Conservation (phyloP, 1,284 basidiomycete genomes). For the Cutaneotrichosporon spelunceum region DNA sequence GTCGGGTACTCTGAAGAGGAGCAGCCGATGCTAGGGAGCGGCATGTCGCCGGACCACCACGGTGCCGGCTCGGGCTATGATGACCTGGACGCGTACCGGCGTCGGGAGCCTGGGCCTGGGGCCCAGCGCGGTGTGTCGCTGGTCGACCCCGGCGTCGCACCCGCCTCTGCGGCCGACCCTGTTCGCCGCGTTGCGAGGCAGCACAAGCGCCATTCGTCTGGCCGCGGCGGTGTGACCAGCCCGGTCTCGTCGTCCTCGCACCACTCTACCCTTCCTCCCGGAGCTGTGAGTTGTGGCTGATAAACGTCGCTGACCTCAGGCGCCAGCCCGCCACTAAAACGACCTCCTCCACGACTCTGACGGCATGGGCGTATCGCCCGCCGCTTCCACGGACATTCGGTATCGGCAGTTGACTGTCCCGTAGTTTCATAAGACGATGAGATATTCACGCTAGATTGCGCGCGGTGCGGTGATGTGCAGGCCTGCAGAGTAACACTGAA, state of each 20-base stretch:
- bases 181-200: slow-evolving; percentile 42
- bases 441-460: slow-evolving; percentile 10
- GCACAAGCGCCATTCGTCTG: slow-evolving; percentile 32
- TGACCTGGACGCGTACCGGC: slow-evolving; percentile 17
- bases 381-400: slow-evolving; percentile 9
- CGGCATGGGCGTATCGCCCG: slow-evolving; percentile 9
- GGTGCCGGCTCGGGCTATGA: slow-evolving; percentile 20
- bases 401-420: slow-evolving; percentile 5
- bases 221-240: slow-evolving; percentile 21
- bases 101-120: slow-evolving; percentile 29
- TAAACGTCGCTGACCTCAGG: slow-evolving; percentile 4
- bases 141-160: slow-evolving; percentile 71
- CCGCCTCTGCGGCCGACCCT: slow-evolving; percentile 63
- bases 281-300: slow-evolving; percentile 7
- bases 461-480: too few species aligned
- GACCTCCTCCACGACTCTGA: slow-evolving; percentile 5
- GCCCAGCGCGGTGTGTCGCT: slow-evolving; percentile 65
- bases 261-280: slow-evolving; percentile 25
- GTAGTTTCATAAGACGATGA: slow-evolving; percentile 16
- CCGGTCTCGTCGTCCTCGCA: slow-evolving; percentile 15
- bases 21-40: slow-evolving; percentile 54
- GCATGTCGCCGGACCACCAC: slow-evolving; percentile 31
- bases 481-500: too few species aligned
- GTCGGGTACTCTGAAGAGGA: slow-evolving; percentile 53
- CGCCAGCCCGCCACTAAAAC: slow-evolving; percentile 15